A percentile compares a stretch with the other conserved stretches of the same genome.
phyloP scores from a whole-genome alignment of 2,329 filamentous ascomycete genomes.

The Endoconidiophora laricicola region DNA sequence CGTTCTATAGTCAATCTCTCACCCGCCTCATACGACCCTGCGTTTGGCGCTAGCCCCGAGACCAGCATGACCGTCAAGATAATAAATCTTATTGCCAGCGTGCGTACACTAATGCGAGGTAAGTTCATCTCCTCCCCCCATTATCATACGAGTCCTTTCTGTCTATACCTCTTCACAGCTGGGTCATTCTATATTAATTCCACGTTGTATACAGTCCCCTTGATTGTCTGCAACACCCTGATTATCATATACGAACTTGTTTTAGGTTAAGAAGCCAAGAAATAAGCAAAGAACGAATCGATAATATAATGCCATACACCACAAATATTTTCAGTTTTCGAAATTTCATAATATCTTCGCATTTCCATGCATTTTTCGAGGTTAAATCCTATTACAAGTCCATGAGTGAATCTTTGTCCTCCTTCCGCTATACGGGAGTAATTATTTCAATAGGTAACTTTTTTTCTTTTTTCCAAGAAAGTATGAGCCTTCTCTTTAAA shows the following conservation, averaged over 20 bases:
- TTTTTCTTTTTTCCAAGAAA: too few species aligned
- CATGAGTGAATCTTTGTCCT: too few species aligned
- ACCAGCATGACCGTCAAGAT: conserved; percentile 72
- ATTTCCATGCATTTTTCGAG: background rate
- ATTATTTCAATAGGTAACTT: too few species aligned
- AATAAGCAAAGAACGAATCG: background rate
- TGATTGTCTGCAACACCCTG: conserved; percentile 68
- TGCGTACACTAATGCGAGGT: conserved; percentile 89
- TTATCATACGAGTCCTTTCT: background rate
- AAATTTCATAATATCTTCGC: background rate
- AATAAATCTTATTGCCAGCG: conserved; percentile 77
- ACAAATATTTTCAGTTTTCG: background rate
- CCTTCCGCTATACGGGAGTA: too few species aligned
- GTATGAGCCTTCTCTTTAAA: too few species aligned
- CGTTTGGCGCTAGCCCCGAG: conserved; percentile 58
- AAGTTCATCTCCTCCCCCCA: conserved; percentile 13
- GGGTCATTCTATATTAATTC: background rate
- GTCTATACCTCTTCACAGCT: too few species aligned
- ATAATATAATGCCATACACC: background rate
- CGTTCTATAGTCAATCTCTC: conserved; percentile 53
- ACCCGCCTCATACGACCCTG: conserved; percentile 49
- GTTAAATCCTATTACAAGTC: too few species aligned
- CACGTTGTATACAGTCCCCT: conserved; percentile 43
- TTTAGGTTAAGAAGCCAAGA: conserved; percentile 38
- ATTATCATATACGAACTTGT: conserved; percentile 73